phyloP scores from a whole-genome alignment of 1,284 basidiomycete genomes.

The Heterobasidion annosum region DNA sequence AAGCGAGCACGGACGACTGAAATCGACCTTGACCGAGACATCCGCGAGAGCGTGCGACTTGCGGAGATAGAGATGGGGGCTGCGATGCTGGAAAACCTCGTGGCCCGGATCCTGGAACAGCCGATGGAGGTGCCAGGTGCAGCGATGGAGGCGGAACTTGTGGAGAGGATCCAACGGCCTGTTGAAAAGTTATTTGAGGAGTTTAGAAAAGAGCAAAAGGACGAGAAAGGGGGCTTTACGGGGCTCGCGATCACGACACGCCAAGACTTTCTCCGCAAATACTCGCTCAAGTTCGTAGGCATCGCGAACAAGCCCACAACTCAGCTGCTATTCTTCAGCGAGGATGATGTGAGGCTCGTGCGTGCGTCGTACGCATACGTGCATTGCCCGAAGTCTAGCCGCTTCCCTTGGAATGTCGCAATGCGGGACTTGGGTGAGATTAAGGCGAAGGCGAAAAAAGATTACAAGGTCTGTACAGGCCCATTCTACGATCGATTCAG shows the following conservation, averaged over 20 bases:
- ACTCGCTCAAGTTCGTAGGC: constrained; percentile 25
- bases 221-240: constrained; percentile 22
- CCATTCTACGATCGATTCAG: constrained; percentile 8
- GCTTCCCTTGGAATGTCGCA: constrained; percentile 12
- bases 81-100: neutral
- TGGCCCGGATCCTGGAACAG: neutral
- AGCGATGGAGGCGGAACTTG: neutral
- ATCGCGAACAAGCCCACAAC: constrained; percentile 19
- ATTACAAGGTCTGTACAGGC: constrained; percentile 6
- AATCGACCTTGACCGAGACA: too few relatives aligned
- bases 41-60: too few relatives aligned
- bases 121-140: neutral
- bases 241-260: constrained; percentile 31
- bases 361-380: constrained; percentile 13
- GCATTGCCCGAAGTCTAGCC: constrained; percentile 1
- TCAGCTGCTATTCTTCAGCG: constrained; percentile 2
- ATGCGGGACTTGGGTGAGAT: constrained; percentile 11
- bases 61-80: neutral
- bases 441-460: constrained; percentile 5
- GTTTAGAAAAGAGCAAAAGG: neutral
- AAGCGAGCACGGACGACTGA: too few relatives aligned
- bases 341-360: constrained; percentile 8
- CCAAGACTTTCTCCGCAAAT: constrained; percentile 34
- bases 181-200: neutral
- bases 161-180: neutral